These are phyloP conservation scores for Scheffersomyces lignicola DNA, from an alignment of 1,139 yeast genomes.

Conservation along the genomic window DNA sequence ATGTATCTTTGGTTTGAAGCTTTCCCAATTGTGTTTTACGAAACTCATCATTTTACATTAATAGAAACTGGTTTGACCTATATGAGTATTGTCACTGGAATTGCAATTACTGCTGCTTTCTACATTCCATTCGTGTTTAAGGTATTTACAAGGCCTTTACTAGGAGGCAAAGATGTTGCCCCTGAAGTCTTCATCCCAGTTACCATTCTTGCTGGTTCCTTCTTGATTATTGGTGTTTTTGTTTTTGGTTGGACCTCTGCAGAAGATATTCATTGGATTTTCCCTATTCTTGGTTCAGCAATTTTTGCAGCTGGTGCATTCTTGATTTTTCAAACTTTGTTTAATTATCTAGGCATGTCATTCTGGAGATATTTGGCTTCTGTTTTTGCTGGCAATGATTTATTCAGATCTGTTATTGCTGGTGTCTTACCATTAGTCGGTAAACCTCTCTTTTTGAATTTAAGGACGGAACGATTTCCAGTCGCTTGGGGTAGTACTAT, in stretches of 20 bases:
- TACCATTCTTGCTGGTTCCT: constrained; percentile 42
- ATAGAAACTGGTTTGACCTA: constrained; percentile 51
- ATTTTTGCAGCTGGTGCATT: constrained; percentile 39
- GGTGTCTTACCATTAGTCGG: constrained; percentile 67
- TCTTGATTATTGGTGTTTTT: constrained; percentile 46
- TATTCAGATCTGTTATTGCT: constrained; percentile 54
- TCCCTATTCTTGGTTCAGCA: constrained; percentile 42
- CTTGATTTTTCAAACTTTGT: constrained; percentile 41
- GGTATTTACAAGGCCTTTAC: constrained; percentile 24
- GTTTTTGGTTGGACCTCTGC: constrained; percentile 54
- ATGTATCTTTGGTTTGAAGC: constrained; percentile 63
- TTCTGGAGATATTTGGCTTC: constrained; percentile 51
- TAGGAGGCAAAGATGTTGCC: constrained; percentile 20
- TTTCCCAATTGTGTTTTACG: constrained; percentile 54
- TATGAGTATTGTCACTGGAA: constrained; percentile 46
- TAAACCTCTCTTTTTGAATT: constrained; percentile 45
- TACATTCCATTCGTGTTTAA: constrained; percentile 24
- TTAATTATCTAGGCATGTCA: constrained; percentile 32
- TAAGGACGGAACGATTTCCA: constrained; percentile 47
- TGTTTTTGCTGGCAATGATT: constrained; percentile 57
- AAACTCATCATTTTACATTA: constrained; percentile 46
- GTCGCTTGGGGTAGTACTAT: constrained; percentile 58
- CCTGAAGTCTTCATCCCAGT: constrained; percentile 46
- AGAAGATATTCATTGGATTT: constrained; percentile 41
- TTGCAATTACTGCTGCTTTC: constrained; percentile 23